Conservation (phyloP, 768 basidiomycete genomes). For the Gautieria morchelliformis region DNA sequence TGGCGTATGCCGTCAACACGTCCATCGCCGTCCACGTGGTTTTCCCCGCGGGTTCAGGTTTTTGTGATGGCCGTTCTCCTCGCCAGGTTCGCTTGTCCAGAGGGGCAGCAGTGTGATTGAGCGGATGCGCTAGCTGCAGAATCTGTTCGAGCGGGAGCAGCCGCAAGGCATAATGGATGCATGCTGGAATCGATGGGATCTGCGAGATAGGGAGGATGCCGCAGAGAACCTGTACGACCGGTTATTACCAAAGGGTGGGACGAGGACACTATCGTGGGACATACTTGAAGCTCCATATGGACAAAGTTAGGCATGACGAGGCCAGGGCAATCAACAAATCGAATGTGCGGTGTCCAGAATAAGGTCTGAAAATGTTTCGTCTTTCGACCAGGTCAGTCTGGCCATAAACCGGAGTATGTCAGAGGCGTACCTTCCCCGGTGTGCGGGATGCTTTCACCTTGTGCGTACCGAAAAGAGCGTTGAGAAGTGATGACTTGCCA, state of each 20-base stretch:
- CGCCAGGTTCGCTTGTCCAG: slow-evolving; percentile 79
- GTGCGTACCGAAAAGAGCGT: slow-evolving; percentile 75
- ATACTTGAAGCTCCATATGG: slow-evolving; percentile 76
- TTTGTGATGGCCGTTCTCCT: slow-evolving; percentile 24
- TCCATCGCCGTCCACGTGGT: slow-evolving; percentile 77
- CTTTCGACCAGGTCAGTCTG: slow-evolving; percentile 25
- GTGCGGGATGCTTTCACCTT: slow-evolving; percentile 79
- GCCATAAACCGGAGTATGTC: slow-evolving; percentile 11
- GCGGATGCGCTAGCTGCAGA: slow-evolving; percentile 48
- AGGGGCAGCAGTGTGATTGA: slow-evolving; percentile 17
- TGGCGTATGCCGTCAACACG: slow-evolving; percentile 69
- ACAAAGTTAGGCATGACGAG: slow-evolving; percentile 81
- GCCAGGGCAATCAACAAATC: slow-evolving; percentile 92
- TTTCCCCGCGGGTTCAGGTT: slow-evolving; percentile 5
- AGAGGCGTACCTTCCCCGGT: slow-evolving; percentile 49
- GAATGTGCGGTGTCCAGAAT: slow-evolving; percentile 78
- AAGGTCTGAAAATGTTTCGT: slow-evolving; percentile 96
- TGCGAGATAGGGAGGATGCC: slow-evolving; percentile 74
- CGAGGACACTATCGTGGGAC: slow-evolving; percentile 5
- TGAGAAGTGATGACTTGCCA: slow-evolving; percentile 87
- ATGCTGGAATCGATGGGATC: slow-evolving; percentile 75
- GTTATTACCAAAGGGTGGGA: neutral
- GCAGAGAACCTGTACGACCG: slow-evolving; percentile 42
- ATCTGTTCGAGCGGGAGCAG: slow-evolving; percentile 73
- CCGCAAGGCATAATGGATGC: slow-evolving; percentile 58